Evolutionary conservation across 2,329 filamentous ascomycete genomes (phyloP).

Genomic region (Cladophialophora immunda): DNA sequence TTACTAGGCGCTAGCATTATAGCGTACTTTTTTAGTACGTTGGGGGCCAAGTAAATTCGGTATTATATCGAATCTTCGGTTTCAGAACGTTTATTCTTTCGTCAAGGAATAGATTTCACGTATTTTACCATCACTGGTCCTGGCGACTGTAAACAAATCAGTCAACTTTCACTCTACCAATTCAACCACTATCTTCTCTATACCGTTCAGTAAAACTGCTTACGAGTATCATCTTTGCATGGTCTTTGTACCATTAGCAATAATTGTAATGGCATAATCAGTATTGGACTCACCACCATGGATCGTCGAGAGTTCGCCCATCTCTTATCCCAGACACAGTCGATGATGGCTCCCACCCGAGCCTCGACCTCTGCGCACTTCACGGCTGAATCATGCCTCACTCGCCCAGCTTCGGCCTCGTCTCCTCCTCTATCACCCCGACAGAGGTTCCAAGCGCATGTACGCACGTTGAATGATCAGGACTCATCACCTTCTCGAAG

Average conservation of each 20-base stretch:
- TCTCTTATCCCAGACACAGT: slow-evolving; percentile 30
- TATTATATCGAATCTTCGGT: no score
- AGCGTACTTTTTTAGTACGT: no score
- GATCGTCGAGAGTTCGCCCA: slow-evolving; percentile 31
- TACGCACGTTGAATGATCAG: slow-evolving; percentile 31
- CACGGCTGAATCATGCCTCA: slow-evolving; percentile 7
- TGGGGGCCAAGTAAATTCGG: no score
- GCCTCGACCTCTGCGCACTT: slow-evolving; percentile 21
- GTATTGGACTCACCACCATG: slow-evolving; percentile 25
- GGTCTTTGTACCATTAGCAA: slow-evolving; percentile 1
- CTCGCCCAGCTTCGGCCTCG: slow-evolving; percentile 12
- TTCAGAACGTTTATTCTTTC: no score
- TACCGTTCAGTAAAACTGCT: slow-evolving; percentile 15
- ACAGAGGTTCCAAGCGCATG: slow-evolving; percentile 36
- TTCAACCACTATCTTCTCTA: slow-evolving; percentile 1
- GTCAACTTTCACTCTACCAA: slow-evolving; percentile 13
- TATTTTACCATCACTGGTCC: no score
- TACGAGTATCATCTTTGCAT: background rate
- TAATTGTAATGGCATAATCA: slow-evolving; percentile 29
- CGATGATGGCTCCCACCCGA: slow-evolving; percentile 20
- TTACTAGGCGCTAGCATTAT: no score
- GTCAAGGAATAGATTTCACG: no score
- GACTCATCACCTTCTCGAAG: slow-evolving; percentile 13
- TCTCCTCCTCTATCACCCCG: slow-evolving; percentile 30
- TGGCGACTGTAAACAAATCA: slow-evolving; percentile 20